phyloP scores from a whole-genome alignment of 805 yeast genomes.

The Kuraishia borneana region DNA sequence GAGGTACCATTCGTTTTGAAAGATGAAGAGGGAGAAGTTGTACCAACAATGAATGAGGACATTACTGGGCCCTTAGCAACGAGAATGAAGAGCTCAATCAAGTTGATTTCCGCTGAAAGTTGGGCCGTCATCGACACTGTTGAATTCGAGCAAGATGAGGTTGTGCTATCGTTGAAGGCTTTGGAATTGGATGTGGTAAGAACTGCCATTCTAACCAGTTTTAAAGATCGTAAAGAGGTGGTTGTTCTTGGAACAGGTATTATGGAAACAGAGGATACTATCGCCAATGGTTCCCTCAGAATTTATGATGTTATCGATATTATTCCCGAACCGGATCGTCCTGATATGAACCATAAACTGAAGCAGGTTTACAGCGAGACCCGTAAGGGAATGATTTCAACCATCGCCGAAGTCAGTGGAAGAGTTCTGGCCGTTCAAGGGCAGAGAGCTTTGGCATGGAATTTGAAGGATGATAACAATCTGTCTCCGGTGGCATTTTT shows the following conservation, averaged over 20 bases:
- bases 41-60: conserved; percentile 43
- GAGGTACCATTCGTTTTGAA: conserved; percentile 51
- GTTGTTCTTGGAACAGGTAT: conserved; percentile 73
- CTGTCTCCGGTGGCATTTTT: conserved; percentile 90
- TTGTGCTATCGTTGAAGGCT: conserved; percentile 44
- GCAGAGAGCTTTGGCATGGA: conserved; percentile 68
- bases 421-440: conserved; percentile 80
- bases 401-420: conserved; percentile 73
- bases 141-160: conserved; percentile 57
- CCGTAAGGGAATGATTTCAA: conserved; percentile 74
- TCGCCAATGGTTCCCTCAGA: conserved; percentile 69
- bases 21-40: conserved; percentile 63
- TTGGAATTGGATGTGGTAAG: conserved; percentile 27
- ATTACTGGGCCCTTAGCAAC: conserved; percentile 39
- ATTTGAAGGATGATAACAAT: conserved; percentile 72
- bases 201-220: conserved; percentile 4
- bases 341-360: conserved; percentile 72
- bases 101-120: conserved; percentile 58
- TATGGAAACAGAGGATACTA: conserved; percentile 68
- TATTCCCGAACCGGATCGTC: conserved; percentile 81
- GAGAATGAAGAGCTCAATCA: conserved; percentile 48
- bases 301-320: conserved; percentile 69
- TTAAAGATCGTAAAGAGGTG: conserved; percentile 48
- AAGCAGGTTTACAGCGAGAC: conserved; percentile 64
- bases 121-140: conserved; percentile 71